These are phyloP conservation scores for Fomitopsis palustris DNA, from an alignment of 1,284 basidiomycete species.

Conservation along the genomic window DNA sequence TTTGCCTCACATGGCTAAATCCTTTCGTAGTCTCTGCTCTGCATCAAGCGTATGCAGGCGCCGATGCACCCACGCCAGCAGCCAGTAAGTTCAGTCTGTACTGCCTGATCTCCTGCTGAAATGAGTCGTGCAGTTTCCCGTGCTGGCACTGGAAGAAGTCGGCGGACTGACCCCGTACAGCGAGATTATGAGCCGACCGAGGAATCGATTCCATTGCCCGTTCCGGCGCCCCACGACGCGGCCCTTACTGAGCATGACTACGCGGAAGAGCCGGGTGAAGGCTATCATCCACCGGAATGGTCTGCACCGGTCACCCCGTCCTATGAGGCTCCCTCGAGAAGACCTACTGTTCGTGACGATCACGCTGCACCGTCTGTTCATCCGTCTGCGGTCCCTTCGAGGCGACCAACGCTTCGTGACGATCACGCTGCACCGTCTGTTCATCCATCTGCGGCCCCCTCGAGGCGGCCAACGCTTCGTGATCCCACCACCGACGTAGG, in stretches of 20 bases:
- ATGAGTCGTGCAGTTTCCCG: neutral
- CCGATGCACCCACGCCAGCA: slow-evolving; percentile 5
- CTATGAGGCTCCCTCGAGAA: no score
- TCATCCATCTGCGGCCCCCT: neutral
- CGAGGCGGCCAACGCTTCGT: neutral
- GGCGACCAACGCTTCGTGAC: neutral
- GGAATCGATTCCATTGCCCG: neutral
- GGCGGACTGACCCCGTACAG: neutral
- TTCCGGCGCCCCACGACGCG: neutral
- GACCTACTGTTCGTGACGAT: no score
- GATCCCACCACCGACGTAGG: neutral
- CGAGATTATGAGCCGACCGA: neutral
- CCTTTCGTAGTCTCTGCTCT: neutral
- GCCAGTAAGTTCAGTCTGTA: neutral
- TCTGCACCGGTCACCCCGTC: no score
- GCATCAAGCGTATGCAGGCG: neutral
- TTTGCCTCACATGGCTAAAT: neutral
- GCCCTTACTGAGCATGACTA: neutral
- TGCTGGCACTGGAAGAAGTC: neutral
- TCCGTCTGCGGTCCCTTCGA: no score
- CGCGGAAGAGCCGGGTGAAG: neutral
- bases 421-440: neutral
- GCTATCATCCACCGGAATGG: neutral
- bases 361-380: no score
- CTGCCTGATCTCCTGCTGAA: neutral